Evolutionary conservation across 345 rosid genomes (phyloP).

Genomic region (Murraya paniculata): DNA sequence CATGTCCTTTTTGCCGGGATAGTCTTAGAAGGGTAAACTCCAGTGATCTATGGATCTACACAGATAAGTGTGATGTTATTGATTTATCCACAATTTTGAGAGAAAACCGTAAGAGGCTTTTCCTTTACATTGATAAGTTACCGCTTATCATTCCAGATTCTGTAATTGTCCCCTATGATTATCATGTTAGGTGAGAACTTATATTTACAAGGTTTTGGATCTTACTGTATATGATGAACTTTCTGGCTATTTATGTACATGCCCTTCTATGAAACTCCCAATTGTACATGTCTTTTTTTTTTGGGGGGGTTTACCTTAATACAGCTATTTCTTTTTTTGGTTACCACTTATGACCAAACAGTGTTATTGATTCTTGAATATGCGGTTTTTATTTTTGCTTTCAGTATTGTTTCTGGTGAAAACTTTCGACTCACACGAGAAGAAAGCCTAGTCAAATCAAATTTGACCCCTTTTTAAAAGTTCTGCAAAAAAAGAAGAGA

Average conservation of each 20-base stretch:
- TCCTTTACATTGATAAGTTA: constrained; percentile 60
- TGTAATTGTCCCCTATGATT: constrained; percentile 40
- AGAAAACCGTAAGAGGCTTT: constrained; percentile 56
- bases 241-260: constrained; percentile 1
- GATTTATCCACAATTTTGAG: constrained; percentile 40
- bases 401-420: not conserved
- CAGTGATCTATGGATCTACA: constrained; percentile 66
- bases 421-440: no score
- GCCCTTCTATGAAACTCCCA: not conserved
- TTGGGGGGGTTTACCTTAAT: no score
- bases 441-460: not conserved
- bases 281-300: constrained; percentile 7
- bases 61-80: constrained; percentile 39
- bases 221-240: constrained; percentile 8
- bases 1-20: constrained; percentile 83
- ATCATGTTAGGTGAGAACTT: constrained; percentile 40
- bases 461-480: not conserved
- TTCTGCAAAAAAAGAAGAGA: not conserved
- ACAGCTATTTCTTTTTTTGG: no score
- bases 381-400: not conserved
- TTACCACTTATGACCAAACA: not conserved
- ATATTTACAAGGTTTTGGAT: not conserved
- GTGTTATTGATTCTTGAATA: not conserved
- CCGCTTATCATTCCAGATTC: constrained; percentile 62
- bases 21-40: constrained; percentile 55